These are phyloP conservation scores for Helichrysum umbraculigerum DNA, from an alignment of 129 eudicot genomes.

Conservation along the genomic window DNA sequence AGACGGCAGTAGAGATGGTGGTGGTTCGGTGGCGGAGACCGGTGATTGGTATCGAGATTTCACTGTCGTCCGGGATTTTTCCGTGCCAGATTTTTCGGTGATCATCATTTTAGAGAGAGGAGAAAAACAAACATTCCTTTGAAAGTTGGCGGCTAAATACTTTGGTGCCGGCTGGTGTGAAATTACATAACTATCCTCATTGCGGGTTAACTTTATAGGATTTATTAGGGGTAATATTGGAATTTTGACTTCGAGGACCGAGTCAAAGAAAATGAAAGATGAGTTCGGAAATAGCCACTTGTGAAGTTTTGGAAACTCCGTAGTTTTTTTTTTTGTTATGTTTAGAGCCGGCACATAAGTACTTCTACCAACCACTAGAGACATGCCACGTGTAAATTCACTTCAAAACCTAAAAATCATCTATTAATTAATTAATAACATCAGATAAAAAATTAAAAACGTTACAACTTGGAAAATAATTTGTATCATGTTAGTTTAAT, in stretches of 20 bases:
- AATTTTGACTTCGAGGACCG: slow-evolving; percentile 4
- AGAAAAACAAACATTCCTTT: slow-evolving; percentile 28
- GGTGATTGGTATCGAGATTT: slow-evolving; percentile 49
- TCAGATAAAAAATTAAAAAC: too few species aligned
- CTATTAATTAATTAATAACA: too few species aligned
- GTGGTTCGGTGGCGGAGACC: not conserved
- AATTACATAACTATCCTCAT: slow-evolving; percentile 29
- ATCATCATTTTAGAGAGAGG: not conserved
- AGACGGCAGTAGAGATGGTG: slow-evolving; percentile 37
- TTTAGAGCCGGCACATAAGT: slow-evolving; percentile 17
- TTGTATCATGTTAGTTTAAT: too few species aligned
- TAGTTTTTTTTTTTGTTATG: not conserved
- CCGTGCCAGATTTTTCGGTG: slow-evolving; percentile 25
- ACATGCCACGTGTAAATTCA: not conserved
- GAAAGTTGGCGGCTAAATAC: slow-evolving; percentile 52
- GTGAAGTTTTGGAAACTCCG: slow-evolving; percentile 18
- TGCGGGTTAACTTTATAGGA: not conserved
- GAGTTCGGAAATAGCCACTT: slow-evolving; percentile 11
- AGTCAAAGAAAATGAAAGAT: slow-evolving; percentile 10
- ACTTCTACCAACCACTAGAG: not conserved
- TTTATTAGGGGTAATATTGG: slow-evolving; percentile 26
- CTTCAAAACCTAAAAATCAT: too few species aligned
- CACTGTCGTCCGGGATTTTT: slow-evolving; percentile 50
- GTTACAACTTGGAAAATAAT: too few species aligned
- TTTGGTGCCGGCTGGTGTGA: slow-evolving; percentile 46